phyloP scores from a whole-genome alignment of 495 filamentous ascomycete species.

The Trichoderma reesei region DNA sequence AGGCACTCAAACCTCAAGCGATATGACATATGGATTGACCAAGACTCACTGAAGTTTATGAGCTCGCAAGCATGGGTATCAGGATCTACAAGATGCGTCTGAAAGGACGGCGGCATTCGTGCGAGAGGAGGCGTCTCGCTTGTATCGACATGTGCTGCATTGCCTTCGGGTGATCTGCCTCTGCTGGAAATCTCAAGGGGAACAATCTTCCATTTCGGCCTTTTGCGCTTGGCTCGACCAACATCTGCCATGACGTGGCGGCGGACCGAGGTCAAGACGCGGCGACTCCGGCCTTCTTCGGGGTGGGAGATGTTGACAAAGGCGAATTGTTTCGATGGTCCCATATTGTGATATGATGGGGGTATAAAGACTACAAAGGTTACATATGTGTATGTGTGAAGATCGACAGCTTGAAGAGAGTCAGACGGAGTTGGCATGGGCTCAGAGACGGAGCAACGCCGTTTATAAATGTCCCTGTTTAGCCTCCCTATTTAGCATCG shows the following conservation, averaged over 20 bases:
- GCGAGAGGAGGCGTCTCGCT: background rate
- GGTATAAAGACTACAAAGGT: background rate
- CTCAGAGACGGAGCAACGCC: background rate
- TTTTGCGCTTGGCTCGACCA: conserved; percentile 1
- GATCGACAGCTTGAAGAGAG: background rate
- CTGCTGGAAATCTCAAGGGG: background rate
- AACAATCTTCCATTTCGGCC: background rate
- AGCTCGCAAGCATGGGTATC: background rate
- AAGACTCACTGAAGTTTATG: background rate
- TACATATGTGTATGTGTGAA: no score
- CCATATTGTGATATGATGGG: background rate
- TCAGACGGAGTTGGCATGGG: background rate
- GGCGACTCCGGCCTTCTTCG: background rate
- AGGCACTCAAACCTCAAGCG: background rate
- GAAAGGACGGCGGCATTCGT: background rate
- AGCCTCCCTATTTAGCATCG: background rate
- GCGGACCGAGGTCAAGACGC: background rate
- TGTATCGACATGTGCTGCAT: background rate
- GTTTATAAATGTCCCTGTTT: background rate
- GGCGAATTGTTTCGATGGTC: background rate
- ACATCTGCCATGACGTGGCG: conserved; percentile 4
- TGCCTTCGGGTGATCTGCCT: background rate
- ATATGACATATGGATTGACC: background rate
- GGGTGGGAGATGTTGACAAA: conserved; percentile 7
- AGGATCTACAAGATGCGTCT: background rate